Conservation (phyloP, 257 asterid genomes). For the Verbascum thapsus region DNA sequence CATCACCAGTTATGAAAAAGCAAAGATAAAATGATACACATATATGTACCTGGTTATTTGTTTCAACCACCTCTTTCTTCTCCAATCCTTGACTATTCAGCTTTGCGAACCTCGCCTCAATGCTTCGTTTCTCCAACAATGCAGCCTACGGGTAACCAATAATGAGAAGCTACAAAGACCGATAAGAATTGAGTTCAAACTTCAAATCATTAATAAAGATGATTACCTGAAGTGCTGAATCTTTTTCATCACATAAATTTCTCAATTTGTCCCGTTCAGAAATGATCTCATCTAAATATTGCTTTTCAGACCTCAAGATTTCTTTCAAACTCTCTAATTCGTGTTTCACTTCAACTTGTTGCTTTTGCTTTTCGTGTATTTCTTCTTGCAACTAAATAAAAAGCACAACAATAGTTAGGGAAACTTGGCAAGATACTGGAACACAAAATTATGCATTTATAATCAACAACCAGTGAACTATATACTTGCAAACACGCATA, state of each 20-base stretch:
- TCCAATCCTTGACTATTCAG: slow-evolving; percentile 71
- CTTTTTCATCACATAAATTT: slow-evolving; percentile 66
- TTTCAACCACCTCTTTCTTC: slow-evolving; percentile 66
- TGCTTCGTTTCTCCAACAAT: slow-evolving; percentile 67
- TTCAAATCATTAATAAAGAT: slow-evolving; percentile 31
- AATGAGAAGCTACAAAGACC: slow-evolving; percentile 33
- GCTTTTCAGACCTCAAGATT: slow-evolving; percentile 66
- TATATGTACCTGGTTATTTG: slow-evolving; percentile 69
- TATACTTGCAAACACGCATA: slow-evolving; percentile 1
- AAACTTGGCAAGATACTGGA: slow-evolving; percentile 15
- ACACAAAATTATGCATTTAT: slow-evolving; percentile 12
- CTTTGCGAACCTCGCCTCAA: slow-evolving; percentile 66
- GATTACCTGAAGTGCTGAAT: slow-evolving; percentile 77
- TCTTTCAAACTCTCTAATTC: slow-evolving; percentile 68
- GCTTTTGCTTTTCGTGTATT: slow-evolving; percentile 63
- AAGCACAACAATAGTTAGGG: slow-evolving; percentile 22
- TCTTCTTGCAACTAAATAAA: slow-evolving; percentile 74
- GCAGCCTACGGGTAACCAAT: slow-evolving; percentile 50
- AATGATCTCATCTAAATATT: slow-evolving; percentile 57
- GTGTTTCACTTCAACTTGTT: slow-evolving; percentile 60
- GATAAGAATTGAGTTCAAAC: slow-evolving; percentile 14
- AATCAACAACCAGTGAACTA: background rate
- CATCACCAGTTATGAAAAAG: slow-evolving; percentile 12
- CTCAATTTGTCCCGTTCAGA: slow-evolving; percentile 71
- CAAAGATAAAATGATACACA: background rate